A percentile compares a stretch with the other conserved stretches of the same genome.
These are phyloP conservation scores for Spatholobus suberectus DNA, from an alignment of 306 rosid species.

Conservation along the genomic window DNA sequence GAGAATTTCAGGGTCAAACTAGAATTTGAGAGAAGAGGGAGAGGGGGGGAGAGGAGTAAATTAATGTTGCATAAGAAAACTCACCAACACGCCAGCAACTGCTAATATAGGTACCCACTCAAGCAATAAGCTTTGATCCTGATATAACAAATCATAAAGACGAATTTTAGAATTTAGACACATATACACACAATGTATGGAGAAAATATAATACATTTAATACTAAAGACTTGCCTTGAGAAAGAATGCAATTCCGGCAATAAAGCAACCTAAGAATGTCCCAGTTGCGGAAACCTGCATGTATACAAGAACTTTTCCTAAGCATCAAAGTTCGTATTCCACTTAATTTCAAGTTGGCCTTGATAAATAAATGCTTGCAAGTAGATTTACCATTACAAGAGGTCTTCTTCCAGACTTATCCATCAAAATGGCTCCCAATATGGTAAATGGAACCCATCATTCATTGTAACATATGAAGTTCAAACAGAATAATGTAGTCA, in stretches of 20 bases:
- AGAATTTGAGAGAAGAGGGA: neutral
- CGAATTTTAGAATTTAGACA: constrained; percentile 15
- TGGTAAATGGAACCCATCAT: constrained; percentile 66
- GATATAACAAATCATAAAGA: constrained; percentile 35
- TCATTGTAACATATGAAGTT: constrained; percentile 30
- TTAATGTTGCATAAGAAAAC: constrained; percentile 19
- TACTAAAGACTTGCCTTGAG: constrained; percentile 50
- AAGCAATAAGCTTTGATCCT: constrained; percentile 53
- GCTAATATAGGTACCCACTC: constrained; percentile 57
- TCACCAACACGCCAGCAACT: constrained; percentile 78
- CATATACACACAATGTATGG: neutral
- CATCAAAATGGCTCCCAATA: constrained; percentile 69
- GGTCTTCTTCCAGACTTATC: constrained; percentile 76
- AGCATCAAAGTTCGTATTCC: neutral
- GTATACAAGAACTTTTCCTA: neutral
- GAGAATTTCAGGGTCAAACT: constrained; percentile 1
- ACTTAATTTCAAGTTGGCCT: neutral
- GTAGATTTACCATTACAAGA: constrained; percentile 62
- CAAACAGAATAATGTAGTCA: constrained; percentile 7
- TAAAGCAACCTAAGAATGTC: constrained; percentile 70
- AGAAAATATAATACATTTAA: constrained; percentile 11
- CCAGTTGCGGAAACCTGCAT: constrained; percentile 67
- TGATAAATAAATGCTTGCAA: neutral
- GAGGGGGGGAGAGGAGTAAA: no score
- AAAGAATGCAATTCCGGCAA: constrained; percentile 66